These are phyloP conservation scores for Madurella mycetomatis DNA, from an alignment of 2,329 filamentous ascomycete genomes.

Conservation along the genomic window DNA sequence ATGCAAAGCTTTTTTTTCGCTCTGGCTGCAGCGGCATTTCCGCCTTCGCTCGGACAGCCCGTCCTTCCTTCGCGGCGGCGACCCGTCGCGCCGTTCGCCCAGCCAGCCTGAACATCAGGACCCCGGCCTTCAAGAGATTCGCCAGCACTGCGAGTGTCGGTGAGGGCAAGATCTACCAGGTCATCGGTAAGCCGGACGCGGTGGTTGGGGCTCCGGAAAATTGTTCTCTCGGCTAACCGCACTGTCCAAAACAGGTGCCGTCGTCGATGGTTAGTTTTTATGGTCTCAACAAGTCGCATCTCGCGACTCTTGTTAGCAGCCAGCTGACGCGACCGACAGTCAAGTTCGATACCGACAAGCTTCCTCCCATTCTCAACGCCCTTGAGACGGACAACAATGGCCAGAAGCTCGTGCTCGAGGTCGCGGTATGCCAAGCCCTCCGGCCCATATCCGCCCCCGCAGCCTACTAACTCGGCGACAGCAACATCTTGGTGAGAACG, in stretches of 20 bases:
- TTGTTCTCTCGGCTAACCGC: conserved; percentile 43
- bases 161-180: conserved; percentile 67
- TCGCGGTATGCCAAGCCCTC: conserved; percentile 63
- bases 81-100: conserved; percentile 56
- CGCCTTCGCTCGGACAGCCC: conserved; percentile 59
- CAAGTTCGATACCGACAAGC: conserved; percentile 92
- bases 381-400: conserved; percentile 86
- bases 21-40: conserved; percentile 57
- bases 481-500: conserved; percentile 99
- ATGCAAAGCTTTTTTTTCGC: conserved; percentile 30
- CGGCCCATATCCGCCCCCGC: not conserved
- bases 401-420: conserved; percentile 93
- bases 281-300: conserved; percentile 10
- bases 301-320: conserved; percentile 2
- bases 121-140: conserved; percentile 52
- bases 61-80: conserved; percentile 56
- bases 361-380: conserved; percentile 96
- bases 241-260: conserved; percentile 82
- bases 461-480: conserved; percentile 44
- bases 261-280: conserved; percentile 81
- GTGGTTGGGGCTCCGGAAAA: conserved; percentile 29
- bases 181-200: conserved; percentile 34
- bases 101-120: conserved; percentile 52
- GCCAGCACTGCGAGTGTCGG: conserved; percentile 56
- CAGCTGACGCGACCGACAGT: conserved; percentile 52